Evolutionary conservation across 805 yeast genomes (phyloP).

Genomic region (Yarrowia keelungensis): DNA sequence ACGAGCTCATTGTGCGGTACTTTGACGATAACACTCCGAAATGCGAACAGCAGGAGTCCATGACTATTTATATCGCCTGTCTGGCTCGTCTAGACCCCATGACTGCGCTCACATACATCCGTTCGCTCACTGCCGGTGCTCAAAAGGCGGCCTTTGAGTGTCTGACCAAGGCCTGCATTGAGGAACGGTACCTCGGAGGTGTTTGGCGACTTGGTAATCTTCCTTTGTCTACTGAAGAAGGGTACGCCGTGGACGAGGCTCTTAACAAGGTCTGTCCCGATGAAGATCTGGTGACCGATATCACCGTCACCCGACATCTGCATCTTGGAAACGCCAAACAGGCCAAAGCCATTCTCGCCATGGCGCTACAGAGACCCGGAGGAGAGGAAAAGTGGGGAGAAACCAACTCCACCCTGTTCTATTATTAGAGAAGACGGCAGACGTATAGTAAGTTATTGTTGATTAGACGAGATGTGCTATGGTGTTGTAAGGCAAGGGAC

Average conservation of each 20-base stretch:
- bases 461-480: too few relatives aligned
- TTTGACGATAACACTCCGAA: slow-evolving; percentile 3
- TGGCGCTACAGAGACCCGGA: background rate
- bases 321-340: too few relatives aligned
- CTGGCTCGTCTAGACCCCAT: slow-evolving; percentile 28
- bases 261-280: slow-evolving; percentile 1
- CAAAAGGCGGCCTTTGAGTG: slow-evolving; percentile 15
- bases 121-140: background rate
- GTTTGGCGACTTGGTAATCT: slow-evolving; percentile 27
- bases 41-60: background rate
- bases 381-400: slow-evolving; percentile 32
- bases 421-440: background rate
- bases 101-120: slow-evolving; percentile 10
- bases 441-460: too few relatives aligned
- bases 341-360: too few relatives aligned
- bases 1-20: slow-evolving; percentile 6
- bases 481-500: too few relatives aligned
- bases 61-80: slow-evolving; percentile 1
- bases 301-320: too few relatives aligned
- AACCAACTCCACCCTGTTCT: slow-evolving; percentile 4
- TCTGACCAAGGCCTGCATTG: slow-evolving; percentile 10
- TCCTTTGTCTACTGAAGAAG: slow-evolving; percentile 5
- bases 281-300: slow-evolving; percentile 8
- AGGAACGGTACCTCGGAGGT: slow-evolving; percentile 1
- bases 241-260: background rate